Evolutionary conservation across 2,329 filamentous ascomycete species (phyloP).

Genomic region (Arthroderma uncinatum): DNA sequence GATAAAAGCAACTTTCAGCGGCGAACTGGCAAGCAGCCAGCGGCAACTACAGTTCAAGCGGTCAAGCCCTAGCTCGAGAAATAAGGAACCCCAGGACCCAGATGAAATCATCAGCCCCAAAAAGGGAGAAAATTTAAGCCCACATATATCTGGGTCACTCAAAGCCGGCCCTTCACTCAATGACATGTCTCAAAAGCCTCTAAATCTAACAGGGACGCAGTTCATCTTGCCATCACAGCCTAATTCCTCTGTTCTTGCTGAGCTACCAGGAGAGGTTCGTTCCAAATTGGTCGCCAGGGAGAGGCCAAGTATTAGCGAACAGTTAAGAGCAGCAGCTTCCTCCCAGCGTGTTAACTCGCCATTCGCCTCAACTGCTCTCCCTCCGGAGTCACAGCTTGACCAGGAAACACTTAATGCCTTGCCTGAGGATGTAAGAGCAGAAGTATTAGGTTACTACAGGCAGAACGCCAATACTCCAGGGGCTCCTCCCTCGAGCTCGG

Average conservation of each 20-base stretch:
- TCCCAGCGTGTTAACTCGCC: neutral
- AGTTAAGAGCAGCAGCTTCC: neutral
- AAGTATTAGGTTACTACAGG: slow-evolving; percentile 64
- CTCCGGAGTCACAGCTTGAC: slow-evolving; percentile 67
- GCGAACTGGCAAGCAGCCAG: slow-evolving; percentile 57
- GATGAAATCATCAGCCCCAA: slow-evolving; percentile 40
- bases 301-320: neutral
- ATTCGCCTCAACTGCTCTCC: slow-evolving; percentile 30
- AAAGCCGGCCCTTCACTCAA: slow-evolving; percentile 24
- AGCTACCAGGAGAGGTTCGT: slow-evolving; percentile 73
- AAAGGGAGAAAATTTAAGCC: slow-evolving; percentile 23
- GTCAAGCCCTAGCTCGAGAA: slow-evolving; percentile 18
- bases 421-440: slow-evolving; percentile 73
- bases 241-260: slow-evolving; percentile 69
- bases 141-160: slow-evolving; percentile 20
- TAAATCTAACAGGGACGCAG: slow-evolving; percentile 78
- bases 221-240: slow-evolving; percentile 76
- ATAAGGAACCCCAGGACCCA: slow-evolving; percentile 28
- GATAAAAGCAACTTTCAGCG: slow-evolving; percentile 46
- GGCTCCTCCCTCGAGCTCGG: slow-evolving; percentile 37
- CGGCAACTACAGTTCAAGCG: slow-evolving; percentile 61
- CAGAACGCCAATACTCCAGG: slow-evolving; percentile 25
- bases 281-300: slow-evolving; percentile 53
- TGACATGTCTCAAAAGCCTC: slow-evolving; percentile 44
- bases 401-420: slow-evolving; percentile 71